phyloP scores from a whole-genome alignment of 768 basidiomycete genomes.

The Leccinum uliginosum region DNA sequence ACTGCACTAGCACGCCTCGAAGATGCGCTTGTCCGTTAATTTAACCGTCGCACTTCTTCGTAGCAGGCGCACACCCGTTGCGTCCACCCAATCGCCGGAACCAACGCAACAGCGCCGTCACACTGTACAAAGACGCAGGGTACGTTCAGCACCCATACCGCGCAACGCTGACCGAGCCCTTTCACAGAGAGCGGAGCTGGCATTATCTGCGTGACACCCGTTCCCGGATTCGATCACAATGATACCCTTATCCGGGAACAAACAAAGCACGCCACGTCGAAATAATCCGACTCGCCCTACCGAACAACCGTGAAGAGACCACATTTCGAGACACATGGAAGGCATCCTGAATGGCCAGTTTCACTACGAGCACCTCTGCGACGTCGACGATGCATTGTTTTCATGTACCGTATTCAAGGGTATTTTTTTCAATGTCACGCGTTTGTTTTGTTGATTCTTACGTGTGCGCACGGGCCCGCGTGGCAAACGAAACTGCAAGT shows the following conservation, averaged over 20 bases:
- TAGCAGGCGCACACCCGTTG: slow-evolving; percentile 12
- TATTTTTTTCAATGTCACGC: slow-evolving; percentile 30
- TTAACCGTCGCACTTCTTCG: slow-evolving; percentile 16
- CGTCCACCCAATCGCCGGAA: slow-evolving; percentile 24
- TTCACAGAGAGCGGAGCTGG: background rate
- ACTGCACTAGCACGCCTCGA: slow-evolving; percentile 4
- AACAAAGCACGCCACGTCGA: slow-evolving; percentile 27
- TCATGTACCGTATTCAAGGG: slow-evolving; percentile 29
- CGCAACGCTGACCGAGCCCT: slow-evolving; percentile 2
- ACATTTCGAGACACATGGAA: slow-evolving; percentile 3
- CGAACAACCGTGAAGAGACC: background rate
- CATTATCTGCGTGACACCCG: slow-evolving; percentile 5
- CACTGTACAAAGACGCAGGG: slow-evolving; percentile 1
- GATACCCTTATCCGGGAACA: slow-evolving; percentile 29
- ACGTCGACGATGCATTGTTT: slow-evolving; percentile 21
- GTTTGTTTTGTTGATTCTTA: slow-evolving; percentile 35
- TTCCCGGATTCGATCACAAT: slow-evolving; percentile 23
- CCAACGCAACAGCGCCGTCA: background rate
- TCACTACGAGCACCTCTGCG: slow-evolving; percentile 17
- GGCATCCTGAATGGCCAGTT: slow-evolving; percentile 8
- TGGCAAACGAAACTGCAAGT: slow-evolving; percentile 37
- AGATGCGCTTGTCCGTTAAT: slow-evolving; percentile 18
- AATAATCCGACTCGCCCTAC: slow-evolving; percentile 8
- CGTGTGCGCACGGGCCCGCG: slow-evolving; percentile 38
- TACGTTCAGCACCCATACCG: slow-evolving; percentile 7